phyloP scores from a whole-genome alignment of 2,329 filamentous ascomycete genomes.

The Ophiostoma ips region DNA sequence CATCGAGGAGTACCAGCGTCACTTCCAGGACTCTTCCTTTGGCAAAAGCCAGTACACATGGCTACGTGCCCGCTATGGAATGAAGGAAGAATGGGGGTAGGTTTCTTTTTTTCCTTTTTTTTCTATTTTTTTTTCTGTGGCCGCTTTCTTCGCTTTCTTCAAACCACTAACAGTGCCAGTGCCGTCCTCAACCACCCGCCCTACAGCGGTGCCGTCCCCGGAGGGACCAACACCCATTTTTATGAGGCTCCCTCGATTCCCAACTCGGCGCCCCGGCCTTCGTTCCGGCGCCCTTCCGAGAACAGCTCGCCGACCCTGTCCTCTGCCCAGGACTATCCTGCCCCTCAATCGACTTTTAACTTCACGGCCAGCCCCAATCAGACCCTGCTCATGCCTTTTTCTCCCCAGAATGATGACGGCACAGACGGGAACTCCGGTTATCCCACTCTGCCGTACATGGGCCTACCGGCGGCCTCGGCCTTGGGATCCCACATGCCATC shows the following conservation, averaged over 20 bases:
- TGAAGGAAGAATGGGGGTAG: conserved; percentile 15
- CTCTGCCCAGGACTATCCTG: background rate
- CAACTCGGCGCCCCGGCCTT: background rate
- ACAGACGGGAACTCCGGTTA: background rate
- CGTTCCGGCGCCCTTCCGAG: background rate
- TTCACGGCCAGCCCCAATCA: background rate
- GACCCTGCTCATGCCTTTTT: background rate
- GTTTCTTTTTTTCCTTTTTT: background rate
- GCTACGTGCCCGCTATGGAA: conserved; percentile 13
- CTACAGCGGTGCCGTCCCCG: conserved; percentile 10
- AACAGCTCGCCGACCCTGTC: background rate
- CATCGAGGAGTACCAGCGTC: conserved; percentile 4
- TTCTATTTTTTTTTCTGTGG: no score
- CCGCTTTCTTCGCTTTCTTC: background rate
- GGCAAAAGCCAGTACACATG: conserved; percentile 14
- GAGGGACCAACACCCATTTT: conserved; percentile 6
- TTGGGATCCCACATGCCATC: background rate
- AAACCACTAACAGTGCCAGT: background rate
- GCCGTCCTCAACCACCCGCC: conserved; percentile 12
- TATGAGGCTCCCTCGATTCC: conserved; percentile 8
- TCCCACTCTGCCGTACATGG: background rate
- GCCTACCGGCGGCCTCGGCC: background rate
- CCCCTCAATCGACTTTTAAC: background rate
- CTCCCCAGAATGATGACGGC: background rate
- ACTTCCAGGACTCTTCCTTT: conserved; percentile 10